A percentile compares a stretch with the other conserved stretches of the same genome.
phyloP scores from a whole-genome alignment of 768 basidiomycete species.

The Leccinum aurantiacum region DNA sequence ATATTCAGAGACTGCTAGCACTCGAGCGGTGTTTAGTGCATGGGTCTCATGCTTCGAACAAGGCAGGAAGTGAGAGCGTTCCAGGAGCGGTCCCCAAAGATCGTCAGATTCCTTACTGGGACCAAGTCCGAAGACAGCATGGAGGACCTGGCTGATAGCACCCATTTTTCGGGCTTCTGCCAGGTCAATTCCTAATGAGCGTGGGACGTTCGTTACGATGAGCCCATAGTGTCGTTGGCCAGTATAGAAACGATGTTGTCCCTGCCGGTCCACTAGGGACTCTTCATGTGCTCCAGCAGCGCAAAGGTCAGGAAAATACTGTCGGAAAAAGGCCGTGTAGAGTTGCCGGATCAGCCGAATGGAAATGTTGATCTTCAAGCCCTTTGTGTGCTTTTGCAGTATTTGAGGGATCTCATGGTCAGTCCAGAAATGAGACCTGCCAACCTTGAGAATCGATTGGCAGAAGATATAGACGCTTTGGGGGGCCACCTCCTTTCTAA shows the following conservation, averaged over 20 bases:
- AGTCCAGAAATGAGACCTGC: too few species aligned
- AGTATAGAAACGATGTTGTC: slow-evolving; percentile 3
- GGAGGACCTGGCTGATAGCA: background rate
- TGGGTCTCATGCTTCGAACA: background rate
- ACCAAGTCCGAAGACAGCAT: background rate
- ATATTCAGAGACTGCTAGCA: background rate
- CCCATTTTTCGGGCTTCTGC: background rate
- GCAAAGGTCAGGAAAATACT: too few species aligned
- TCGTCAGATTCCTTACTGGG: too few species aligned
- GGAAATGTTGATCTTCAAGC: too few species aligned
- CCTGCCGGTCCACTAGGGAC: background rate
- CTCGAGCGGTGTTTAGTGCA: background rate
- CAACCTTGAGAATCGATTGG: too few species aligned
- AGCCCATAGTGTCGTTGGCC: slow-evolving; percentile 1
- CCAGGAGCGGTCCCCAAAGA: background rate
- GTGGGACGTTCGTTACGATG: background rate
- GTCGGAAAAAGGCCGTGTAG: too few species aligned
- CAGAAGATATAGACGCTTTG: too few species aligned
- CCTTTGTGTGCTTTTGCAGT: too few species aligned
- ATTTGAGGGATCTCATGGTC: background rate
- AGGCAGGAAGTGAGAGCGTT: background rate
- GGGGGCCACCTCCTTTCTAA: background rate
- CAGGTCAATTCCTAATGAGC: background rate
- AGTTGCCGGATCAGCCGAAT: too few species aligned
- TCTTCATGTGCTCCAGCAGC: background rate